phyloP scores from a whole-genome alignment of 371 early-diverging fungal genomes.

The Encephalitozoon romaleae region DNA sequence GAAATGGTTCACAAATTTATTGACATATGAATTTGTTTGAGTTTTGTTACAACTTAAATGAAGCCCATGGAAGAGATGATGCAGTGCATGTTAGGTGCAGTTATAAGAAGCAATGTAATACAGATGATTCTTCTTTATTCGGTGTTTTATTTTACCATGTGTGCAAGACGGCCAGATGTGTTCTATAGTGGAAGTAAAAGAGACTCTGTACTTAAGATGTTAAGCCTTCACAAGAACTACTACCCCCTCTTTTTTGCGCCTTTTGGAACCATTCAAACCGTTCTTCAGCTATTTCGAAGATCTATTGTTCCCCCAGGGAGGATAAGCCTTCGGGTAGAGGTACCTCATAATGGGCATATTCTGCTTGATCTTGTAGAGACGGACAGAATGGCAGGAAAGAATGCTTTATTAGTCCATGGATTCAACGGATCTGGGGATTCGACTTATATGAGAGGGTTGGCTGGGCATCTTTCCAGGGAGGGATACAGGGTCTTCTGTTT shows the following conservation, averaged over 20 bases:
- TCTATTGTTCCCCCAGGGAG: not conserved
- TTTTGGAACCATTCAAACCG: conserved; percentile 42
- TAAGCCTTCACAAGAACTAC: conserved; percentile 39
- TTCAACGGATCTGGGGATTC: conserved; percentile 52
- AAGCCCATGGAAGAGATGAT: not conserved
- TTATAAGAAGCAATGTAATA: not conserved
- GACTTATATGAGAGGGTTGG: conserved; percentile 49
- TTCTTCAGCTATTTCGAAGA: conserved; percentile 34
- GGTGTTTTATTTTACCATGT: not conserved
- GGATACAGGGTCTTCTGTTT: conserved; percentile 51
- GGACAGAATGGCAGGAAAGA: conserved; percentile 21
- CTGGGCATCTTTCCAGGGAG: conserved; percentile 35
- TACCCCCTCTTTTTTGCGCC: conserved; percentile 43
- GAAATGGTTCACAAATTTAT: not conserved
- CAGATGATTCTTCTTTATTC: conserved; percentile 2
- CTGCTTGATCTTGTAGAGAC: conserved; percentile 41
- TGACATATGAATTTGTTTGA: not conserved
- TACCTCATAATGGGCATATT: conserved; percentile 39
- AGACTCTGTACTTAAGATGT: conserved; percentile 33
- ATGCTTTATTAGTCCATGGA: conserved; percentile 57
- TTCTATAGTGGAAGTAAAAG: conserved; percentile 6
- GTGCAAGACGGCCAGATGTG: not conserved
- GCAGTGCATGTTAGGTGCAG: not conserved
- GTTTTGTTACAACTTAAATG: not conserved
- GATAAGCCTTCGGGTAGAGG: conserved; percentile 22